phyloP scores from a whole-genome alignment of 2,329 filamentous ascomycete species.

The Phoma sp. region DNA sequence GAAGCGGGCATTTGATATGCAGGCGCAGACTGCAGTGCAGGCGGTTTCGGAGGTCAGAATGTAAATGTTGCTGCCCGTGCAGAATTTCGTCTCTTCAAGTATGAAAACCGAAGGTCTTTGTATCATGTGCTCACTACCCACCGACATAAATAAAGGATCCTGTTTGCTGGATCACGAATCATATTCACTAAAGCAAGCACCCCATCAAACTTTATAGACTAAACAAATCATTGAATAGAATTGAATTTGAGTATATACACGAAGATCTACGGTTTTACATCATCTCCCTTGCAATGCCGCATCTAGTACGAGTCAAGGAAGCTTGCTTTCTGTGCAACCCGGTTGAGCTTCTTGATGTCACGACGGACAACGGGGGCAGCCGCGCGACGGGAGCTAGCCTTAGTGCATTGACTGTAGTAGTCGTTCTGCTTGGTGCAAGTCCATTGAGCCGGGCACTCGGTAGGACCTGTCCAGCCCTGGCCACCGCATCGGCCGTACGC shows the following conservation, averaged over 20 bases:
- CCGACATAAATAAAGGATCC: too few species aligned
- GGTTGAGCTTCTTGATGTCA: conserved; percentile 16
- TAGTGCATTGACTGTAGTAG: conserved; percentile 54
- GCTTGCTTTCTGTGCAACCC: conserved; percentile 5
- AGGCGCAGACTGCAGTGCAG: too few species aligned
- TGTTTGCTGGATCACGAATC: too few species aligned
- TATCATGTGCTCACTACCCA: too few species aligned
- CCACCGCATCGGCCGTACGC: conserved; percentile 56
- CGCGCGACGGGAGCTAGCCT: conserved; percentile 6
- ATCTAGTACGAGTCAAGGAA: conserved; percentile 1
- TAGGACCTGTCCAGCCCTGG: conserved; percentile 49
- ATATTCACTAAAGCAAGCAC: too few species aligned
- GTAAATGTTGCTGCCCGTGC: too few species aligned
- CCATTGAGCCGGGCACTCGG: conserved; percentile 52
- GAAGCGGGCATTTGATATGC: too few species aligned
- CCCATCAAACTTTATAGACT: neutral
- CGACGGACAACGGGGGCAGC: conserved; percentile 8
- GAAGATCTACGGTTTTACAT: neutral
- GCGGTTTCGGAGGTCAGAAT: too few species aligned
- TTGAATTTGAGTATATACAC: conserved; percentile 11
- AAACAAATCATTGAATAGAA: conserved; percentile 1
- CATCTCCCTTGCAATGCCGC: neutral
- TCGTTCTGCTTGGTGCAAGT: conserved; percentile 51
- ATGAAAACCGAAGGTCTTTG: too few species aligned
- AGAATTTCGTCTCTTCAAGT: too few species aligned